Evolutionary conservation across 2,329 filamentous ascomycete species (phyloP).

Genomic region (Aspergillus piperis): DNA sequence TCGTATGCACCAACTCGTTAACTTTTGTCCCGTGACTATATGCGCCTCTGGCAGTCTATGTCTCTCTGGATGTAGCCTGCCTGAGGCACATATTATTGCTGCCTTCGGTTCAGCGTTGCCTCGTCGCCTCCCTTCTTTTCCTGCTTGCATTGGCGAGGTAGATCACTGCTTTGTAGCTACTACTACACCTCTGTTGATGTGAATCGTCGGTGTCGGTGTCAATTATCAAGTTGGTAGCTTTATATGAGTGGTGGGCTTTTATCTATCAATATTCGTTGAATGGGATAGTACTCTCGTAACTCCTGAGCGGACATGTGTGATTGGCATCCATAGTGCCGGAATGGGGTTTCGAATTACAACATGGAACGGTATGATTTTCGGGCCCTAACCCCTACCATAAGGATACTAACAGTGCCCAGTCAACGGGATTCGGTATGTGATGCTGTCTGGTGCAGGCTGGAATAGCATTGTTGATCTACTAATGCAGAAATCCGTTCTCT

Average conservation of each 20-base stretch:
- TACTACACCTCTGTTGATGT: not conserved
- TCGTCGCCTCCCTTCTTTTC: too few species aligned
- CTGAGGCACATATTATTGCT: too few species aligned
- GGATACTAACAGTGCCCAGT: constrained; percentile 53
- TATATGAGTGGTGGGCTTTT: not conserved
- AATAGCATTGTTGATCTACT: not conserved
- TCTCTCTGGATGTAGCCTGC: too few species aligned
- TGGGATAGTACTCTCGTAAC: not conserved
- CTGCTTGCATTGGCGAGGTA: too few species aligned
- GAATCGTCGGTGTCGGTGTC: not conserved
- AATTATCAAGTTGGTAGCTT: not conserved
- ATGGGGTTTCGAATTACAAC: constrained; percentile 82
- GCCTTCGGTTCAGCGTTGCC: too few species aligned
- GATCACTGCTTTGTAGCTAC: not conserved
- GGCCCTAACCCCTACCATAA: too few species aligned
- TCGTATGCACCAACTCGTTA: not conserved
- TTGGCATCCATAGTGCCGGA: constrained; percentile 26
- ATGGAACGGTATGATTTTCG: constrained; percentile 70
- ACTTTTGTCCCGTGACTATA: too few species aligned
- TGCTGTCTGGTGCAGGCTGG: not conserved
- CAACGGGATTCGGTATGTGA: constrained; percentile 71
- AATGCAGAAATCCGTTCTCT: constrained; percentile 73
- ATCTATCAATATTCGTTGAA: not conserved
- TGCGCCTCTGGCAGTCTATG: too few species aligned
- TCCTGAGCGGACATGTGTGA: constrained; percentile 17